Conservation (phyloP, 345 rosid genomes). For the Acer campestre region DNA sequence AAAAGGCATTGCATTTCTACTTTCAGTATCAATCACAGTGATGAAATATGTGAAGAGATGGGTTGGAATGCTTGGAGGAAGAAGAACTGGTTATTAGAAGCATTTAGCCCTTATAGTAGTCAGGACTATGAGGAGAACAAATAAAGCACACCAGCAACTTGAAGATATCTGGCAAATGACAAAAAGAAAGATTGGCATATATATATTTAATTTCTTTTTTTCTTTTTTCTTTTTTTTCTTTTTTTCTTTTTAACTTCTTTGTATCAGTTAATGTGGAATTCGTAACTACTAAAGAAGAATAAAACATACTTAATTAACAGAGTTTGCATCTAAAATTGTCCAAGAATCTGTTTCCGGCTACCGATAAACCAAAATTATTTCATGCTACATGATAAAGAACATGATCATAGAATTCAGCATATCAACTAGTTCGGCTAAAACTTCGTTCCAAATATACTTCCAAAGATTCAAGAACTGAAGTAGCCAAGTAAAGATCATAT, state of each 20-base stretch:
- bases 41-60: constrained; percentile 83
- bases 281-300: neutral
- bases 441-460: too few species aligned
- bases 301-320: neutral
- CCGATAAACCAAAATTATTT: neutral
- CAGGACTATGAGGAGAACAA: constrained; percentile 47
- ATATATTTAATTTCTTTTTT: too few species aligned
- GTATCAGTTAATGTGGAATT: neutral
- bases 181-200: too few species aligned
- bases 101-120: constrained; percentile 73
- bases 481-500: too few species aligned
- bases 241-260: neutral
- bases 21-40: constrained; percentile 82
- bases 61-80: constrained; percentile 78
- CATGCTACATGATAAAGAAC: too few species aligned
- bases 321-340: neutral
- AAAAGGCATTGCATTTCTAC: constrained; percentile 89
- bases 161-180: too few species aligned
- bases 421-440: too few species aligned
- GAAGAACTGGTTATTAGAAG: constrained; percentile 62
- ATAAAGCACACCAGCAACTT: neutral
- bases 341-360: neutral
- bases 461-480: too few species aligned
- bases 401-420: too few species aligned
- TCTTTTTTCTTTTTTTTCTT: neutral